Evolutionary conservation across 163 green algal genomes (phyloP).

Genomic region (Smithsoniella earleae): DNA sequence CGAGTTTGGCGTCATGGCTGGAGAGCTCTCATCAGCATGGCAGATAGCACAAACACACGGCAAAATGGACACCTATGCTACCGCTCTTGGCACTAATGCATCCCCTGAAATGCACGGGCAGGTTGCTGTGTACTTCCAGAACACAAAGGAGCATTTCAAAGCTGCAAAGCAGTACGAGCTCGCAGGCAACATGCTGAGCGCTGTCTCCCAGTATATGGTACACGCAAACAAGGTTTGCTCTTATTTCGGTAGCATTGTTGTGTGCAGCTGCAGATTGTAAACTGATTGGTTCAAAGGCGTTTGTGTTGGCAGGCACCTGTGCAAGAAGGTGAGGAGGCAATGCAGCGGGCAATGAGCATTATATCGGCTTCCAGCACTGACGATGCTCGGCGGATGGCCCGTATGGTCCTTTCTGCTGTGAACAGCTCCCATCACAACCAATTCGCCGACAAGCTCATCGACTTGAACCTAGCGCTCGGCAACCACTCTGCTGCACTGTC

Average conservation of each 20-base stretch:
- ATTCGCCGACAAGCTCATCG: constrained; percentile 19
- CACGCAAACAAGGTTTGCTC: constrained; percentile 6
- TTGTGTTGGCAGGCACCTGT: background rate
- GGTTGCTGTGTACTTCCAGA: constrained; percentile 24
- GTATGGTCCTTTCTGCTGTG: constrained; percentile 12
- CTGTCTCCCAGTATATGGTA: constrained; percentile 20
- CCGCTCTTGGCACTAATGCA: background rate
- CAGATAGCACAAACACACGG: constrained; percentile 16
- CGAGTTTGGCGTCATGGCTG: constrained; percentile 2
- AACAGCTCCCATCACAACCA: background rate
- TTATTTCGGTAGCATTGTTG: no score
- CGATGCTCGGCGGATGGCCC: constrained; percentile 16
- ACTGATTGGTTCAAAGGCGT: no score
- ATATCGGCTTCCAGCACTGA: background rate
- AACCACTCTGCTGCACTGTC: background rate
- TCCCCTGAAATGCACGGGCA: background rate
- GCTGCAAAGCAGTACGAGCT: background rate
- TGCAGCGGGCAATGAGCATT: background rate
- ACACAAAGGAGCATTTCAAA: constrained; percentile 21
- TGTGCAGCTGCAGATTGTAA: no score
- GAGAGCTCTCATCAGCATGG: background rate
- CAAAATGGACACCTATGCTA: constrained; percentile 23
- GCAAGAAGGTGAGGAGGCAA: background rate
- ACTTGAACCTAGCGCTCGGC: constrained; percentile 25
- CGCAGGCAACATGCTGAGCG: constrained; percentile 13